Base-by-base conservation (phyloP, 2,329 filamentous ascomycete species). In the Apiospora sp. region DNA sequence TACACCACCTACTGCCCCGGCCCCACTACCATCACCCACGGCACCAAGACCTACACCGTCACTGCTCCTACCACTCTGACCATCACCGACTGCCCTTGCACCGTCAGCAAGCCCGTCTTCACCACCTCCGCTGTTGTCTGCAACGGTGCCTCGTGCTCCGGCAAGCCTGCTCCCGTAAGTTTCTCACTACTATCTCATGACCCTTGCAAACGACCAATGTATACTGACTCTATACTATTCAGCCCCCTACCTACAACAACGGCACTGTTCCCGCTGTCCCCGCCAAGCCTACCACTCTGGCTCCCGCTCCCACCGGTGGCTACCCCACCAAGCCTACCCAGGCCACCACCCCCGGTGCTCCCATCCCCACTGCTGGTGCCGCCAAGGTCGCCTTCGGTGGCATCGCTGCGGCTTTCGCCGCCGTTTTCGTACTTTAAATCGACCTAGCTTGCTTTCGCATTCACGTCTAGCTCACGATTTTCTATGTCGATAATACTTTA, bases 1-100 rank as follows among this genome's bases (percentile, higher is more conserved):
- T 89, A 89, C 86, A 91, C 88, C 84, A 94, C 92, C 81, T 93
- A 87, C 90, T 94, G 93, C 90, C 92, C 92, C 30, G 86, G 80
- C 77, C 82, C 92, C 76, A 94, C 92, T 78, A 83, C 86, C 78
- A 83, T 94, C 83, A 89, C 88, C 79, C 86, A 92, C 85, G 88
- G 87, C 81, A 86, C 83, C 83, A 86, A 88, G 82, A 93, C 91
- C 84, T 93, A 92, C 88, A 92, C 88, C 78, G 86, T 94, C 84
- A 91, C 91, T 76, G 85, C 88, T 88, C 84, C 91, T 81, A 92
- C 90, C 82, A 92, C 90, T 82, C 83, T 93, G 83, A 93, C 91
- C 85, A 89, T 93, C 87, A 90, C 90, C 78, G 86, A 92, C 87
- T 92, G 92, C 88, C 89, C 91, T 78, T 93, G 91, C 91, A 93